Evolutionary conservation across 495 filamentous ascomycete genomes (phyloP).

Genomic region (Viridothelium virens): DNA sequence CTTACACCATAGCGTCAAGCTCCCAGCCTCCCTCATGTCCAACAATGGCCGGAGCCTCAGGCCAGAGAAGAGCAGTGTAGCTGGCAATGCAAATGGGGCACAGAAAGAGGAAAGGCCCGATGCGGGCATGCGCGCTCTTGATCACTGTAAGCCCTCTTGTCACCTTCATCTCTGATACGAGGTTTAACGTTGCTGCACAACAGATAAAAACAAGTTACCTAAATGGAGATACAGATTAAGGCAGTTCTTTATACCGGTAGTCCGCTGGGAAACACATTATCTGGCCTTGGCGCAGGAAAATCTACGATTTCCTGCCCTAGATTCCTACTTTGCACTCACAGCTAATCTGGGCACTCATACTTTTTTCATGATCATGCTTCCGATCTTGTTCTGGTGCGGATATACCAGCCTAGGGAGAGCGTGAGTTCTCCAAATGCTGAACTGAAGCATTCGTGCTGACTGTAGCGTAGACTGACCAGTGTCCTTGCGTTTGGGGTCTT

Average conservation of each 20-base stretch:
- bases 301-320: conserved; percentile 57
- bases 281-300: conserved; percentile 73
- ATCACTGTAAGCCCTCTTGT: conserved; percentile 31
- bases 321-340: conserved; percentile 92
- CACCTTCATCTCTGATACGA: neutral
- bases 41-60: conserved; percentile 13
- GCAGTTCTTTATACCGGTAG: conserved; percentile 71
- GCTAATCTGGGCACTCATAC: conserved; percentile 97
- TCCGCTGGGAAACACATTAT: conserved; percentile 93
- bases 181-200: neutral
- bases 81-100: neutral
- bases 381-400: conserved; percentile 93
- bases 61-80: neutral
- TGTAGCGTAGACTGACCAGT: conserved; percentile 62
- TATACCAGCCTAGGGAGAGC: conserved; percentile 71
- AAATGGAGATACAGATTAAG: conserved; percentile 83
- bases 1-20: neutral
- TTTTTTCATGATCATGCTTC: conserved; percentile 92
- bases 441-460: neutral
- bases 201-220: conserved; percentile 77
- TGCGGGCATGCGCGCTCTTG: conserved; percentile 34
- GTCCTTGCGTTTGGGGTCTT: conserved; percentile 85
- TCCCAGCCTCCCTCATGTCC: neutral
- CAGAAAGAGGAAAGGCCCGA: conserved; percentile 24
- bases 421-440: conserved; percentile 43